Evolutionary conservation across 805 yeast genomes (phyloP), one percentile per base, ranked within the genome.

Genomic region (Schwanniomyces vanrijiae): DNA sequence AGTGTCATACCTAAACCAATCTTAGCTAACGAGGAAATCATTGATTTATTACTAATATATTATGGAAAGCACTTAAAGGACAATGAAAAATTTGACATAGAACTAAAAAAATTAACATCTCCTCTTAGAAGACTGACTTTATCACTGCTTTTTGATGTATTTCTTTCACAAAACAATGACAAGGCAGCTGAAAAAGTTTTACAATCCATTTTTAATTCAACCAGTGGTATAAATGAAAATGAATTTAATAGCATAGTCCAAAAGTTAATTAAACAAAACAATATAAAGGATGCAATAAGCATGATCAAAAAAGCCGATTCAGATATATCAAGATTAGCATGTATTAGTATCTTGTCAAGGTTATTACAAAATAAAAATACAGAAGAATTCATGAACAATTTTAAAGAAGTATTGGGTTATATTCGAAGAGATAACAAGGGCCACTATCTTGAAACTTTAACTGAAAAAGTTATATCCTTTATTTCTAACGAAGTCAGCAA

Each of bases 61-160:
- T 47, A 35, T 34, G 56, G 57, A 34, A 45, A 44, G 5, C 7
- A 49, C 52, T 13, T 43, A 49, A 18, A 45, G 10, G 13, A 45
- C 14, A n/a, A 18, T 2, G 29, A 39, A 2, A 38, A 54, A 40
- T 59, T 61, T 43, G 58, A 59, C n/a, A 26, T 20, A 11, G 53
- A 66, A 20, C 49, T 65, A 5, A 53, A 55, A 25, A 42, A 47
- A 26, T 50, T 69, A 14, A 48, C 42, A n/a, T 59, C 68, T 4
- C 74, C 73, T 6, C 49, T 71, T n/a, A 51, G 55, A 24, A 51
- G 74, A 20, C 61, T 60, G 55, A 60, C 72, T 2, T 50, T 71
- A 5, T 61, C 72, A 4, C 62, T 61, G 50, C 53, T 73, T 25
- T 64, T 71, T 40, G 51, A 55, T 16, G 54, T 64, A 5, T 69